Evolutionary conservation across 2,329 filamentous ascomycete species (phyloP).

Genomic region (Ceratocystis diversiconidia): DNA sequence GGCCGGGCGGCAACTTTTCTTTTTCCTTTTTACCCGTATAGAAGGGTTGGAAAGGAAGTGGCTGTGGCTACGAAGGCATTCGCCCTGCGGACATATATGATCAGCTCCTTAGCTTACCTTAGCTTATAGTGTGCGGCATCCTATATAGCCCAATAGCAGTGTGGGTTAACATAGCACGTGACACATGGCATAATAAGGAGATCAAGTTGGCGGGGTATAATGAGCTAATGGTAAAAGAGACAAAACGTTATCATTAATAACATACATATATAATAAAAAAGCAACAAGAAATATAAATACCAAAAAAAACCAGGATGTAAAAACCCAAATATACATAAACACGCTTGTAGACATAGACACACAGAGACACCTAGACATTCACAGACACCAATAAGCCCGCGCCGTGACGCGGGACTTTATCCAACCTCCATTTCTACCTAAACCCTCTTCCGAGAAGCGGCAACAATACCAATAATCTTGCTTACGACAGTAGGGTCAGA

Average conservation of each 20-base stretch:
- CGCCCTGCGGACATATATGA: neutral
- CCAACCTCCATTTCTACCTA: neutral
- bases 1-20: too few species aligned
- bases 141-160: neutral
- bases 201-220: neutral
- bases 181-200: neutral
- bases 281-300: slow-evolving; percentile 7
- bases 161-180: neutral
- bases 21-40: too few species aligned
- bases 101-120: neutral
- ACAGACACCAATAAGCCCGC: neutral
- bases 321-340: slow-evolving; percentile 11
- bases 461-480: slow-evolving; percentile 74
- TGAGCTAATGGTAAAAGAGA: slow-evolving; percentile 2
- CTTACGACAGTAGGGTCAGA: slow-evolving; percentile 81
- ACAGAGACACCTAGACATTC: neutral
- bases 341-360: slow-evolving; percentile 10
- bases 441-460: slow-evolving; percentile 41
- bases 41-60: neutral
- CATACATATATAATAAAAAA: neutral
- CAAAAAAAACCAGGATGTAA: slow-evolving; percentile 8
- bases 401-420: neutral
- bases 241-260: slow-evolving; percentile 6
- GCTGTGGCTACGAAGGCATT: neutral
- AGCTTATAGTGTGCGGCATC: neutral